phyloP scores from a whole-genome alignment of 2,329 filamentous ascomycete genomes.

The Xylariales sp. region DNA sequence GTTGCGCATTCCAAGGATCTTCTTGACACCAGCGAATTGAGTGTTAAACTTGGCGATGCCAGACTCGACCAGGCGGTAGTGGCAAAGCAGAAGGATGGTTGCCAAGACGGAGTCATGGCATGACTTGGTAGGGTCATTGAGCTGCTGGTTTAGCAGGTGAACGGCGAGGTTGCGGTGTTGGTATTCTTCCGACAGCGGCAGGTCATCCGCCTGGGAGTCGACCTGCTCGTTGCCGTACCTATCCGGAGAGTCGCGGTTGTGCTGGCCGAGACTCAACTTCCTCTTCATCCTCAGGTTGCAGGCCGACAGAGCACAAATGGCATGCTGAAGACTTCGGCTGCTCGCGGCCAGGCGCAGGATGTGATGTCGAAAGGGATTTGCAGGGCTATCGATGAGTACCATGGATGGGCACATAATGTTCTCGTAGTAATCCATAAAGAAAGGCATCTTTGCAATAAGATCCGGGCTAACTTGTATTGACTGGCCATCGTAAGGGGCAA shows the following conservation, averaged over 20 bases:
- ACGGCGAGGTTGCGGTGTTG: constrained; percentile 80
- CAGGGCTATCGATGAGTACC: constrained; percentile 82
- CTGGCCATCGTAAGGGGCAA: constrained; percentile 37
- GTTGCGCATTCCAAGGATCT: constrained; percentile 75
- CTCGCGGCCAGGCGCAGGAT: constrained; percentile 72
- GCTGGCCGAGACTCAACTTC: constrained; percentile 58
- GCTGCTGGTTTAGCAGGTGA: constrained; percentile 74
- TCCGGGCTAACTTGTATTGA: constrained; percentile 52
- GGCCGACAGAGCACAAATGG: constrained; percentile 81
- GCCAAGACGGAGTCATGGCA: constrained; percentile 84
- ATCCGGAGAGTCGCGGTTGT: constrained; percentile 46
- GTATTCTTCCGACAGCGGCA: constrained; percentile 71
- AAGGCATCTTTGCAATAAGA: constrained; percentile 74
- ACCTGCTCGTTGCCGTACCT: constrained; percentile 39
- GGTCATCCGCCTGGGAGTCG: constrained; percentile 52
- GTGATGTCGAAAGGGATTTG: constrained; percentile 81
- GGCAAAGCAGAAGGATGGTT: constrained; percentile 80
- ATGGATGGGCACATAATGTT: constrained; percentile 89
- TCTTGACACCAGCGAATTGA: constrained; percentile 89
- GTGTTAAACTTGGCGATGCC: constrained; percentile 91
- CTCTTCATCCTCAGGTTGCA: constrained; percentile 88
- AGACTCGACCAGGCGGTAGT: constrained; percentile 91
- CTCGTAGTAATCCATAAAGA: constrained; percentile 90
- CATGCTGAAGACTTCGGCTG: constrained; percentile 84
- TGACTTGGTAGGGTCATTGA: constrained; percentile 70